phyloP scores from a whole-genome alignment of 164 flowering plant genomes.

The Taxillus chinensis region DNA sequence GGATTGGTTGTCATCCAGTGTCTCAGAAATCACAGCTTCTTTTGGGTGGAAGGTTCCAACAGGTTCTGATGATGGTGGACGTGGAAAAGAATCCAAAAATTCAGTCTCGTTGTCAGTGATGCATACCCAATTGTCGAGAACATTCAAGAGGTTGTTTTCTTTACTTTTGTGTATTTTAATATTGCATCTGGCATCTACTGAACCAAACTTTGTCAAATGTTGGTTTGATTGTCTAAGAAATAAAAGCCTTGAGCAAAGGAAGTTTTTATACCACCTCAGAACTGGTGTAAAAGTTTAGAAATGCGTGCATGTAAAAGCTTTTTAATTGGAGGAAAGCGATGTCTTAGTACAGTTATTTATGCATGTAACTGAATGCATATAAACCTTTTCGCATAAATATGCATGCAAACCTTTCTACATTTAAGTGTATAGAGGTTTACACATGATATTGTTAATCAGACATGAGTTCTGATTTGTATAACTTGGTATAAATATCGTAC shows the following conservation, averaged over 20 bases:
- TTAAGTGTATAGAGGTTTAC: too few relatives aligned
- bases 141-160: conserved; percentile 58
- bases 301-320: neutral
- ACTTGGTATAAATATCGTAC: too few relatives aligned
- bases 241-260: neutral
- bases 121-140: conserved; percentile 47
- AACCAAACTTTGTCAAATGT: neutral
- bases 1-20: conserved; percentile 53
- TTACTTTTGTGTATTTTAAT: neutral
- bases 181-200: neutral
- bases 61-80: conserved; percentile 88
- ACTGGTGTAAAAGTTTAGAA: neutral
- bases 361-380: too few relatives aligned
- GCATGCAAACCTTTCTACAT: too few relatives aligned
- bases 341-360: too few relatives aligned
- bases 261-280: neutral
- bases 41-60: conserved; percentile 77
- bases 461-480: too few relatives aligned
- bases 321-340: neutral
- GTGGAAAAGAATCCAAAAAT: conserved; percentile 54
- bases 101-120: conserved; percentile 47
- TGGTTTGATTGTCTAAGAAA: neutral
- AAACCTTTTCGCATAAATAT: too few relatives aligned
- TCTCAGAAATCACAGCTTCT: conserved; percentile 39
- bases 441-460: too few relatives aligned